Conservation (phyloP, 192 early-diverging fungal genomes). For the Linnemannia elongata region DNA sequence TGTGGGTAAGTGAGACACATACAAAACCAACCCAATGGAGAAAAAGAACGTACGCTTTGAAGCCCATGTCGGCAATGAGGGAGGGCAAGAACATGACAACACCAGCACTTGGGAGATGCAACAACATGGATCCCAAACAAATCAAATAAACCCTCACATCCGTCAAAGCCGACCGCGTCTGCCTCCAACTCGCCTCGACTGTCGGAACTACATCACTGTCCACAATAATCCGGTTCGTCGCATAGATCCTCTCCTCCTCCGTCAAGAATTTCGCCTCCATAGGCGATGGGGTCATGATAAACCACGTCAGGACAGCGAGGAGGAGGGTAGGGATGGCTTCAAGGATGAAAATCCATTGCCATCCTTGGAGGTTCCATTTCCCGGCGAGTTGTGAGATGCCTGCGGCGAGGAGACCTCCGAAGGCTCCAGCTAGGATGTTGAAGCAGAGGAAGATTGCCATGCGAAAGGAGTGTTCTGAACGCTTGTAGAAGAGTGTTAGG, state of each 20-base stretch:
- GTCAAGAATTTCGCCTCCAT: slow-evolving; percentile 45
- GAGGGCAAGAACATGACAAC: slow-evolving; percentile 61
- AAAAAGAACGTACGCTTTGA: slow-evolving; percentile 57
- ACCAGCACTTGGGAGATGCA: slow-evolving; percentile 16
- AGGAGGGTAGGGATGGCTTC: slow-evolving; percentile 74
- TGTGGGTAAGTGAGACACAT: not conserved
- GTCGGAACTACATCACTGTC: slow-evolving; percentile 38
- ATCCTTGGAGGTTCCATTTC: slow-evolving; percentile 66
- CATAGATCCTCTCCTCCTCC: slow-evolving; percentile 53
- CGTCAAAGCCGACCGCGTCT: slow-evolving; percentile 53
- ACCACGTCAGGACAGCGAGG: slow-evolving; percentile 67
- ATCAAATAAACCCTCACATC: slow-evolving; percentile 52
- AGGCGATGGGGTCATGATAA: slow-evolving; percentile 70
- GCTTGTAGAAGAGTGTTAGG: slow-evolving; percentile 80
- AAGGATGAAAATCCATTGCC: slow-evolving; percentile 82
- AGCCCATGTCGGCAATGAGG: slow-evolving; percentile 63
- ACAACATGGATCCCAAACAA: slow-evolving; percentile 2
- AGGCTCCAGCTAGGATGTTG: slow-evolving; percentile 80
- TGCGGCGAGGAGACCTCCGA: slow-evolving; percentile 82
- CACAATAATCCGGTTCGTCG: slow-evolving; percentile 43
- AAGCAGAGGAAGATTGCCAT: slow-evolving; percentile 77
- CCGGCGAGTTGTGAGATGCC: slow-evolving; percentile 70
- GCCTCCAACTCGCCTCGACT: slow-evolving; percentile 25
- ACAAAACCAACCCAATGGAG: slow-evolving; percentile 48
- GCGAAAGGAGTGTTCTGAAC: slow-evolving; percentile 74